Percentiles rank a stretch among this genome's conserved stretches.
These are phyloP conservation scores for Aspergillus luchuensis DNA, from an alignment of 2,329 filamentous ascomycete species.

Conservation along the genomic window DNA sequence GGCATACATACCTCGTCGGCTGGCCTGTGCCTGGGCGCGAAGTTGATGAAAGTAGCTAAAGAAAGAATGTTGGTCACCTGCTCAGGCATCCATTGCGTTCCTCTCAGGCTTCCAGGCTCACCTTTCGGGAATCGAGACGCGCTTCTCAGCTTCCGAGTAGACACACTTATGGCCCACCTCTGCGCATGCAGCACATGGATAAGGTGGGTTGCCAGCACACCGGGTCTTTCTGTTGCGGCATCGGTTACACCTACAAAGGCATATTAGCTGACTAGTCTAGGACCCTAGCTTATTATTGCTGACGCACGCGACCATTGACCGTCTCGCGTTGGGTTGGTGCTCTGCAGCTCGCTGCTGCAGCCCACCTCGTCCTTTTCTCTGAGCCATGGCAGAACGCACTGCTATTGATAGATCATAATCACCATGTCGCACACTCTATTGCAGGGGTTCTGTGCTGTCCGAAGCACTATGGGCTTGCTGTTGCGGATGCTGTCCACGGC, in stretches of 20 bases:
- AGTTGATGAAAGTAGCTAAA: slow-evolving; percentile 37
- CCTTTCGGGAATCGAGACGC: slow-evolving; percentile 41
- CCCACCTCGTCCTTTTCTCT: slow-evolving; percentile 10
- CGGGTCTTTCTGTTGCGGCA: slow-evolving; percentile 41
- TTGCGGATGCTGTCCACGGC: background rate
- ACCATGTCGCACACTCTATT: slow-evolving; percentile 12
- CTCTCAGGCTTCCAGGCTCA: slow-evolving; percentile 14
- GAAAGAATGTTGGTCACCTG: slow-evolving; percentile 5
- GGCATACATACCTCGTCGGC: slow-evolving; percentile 18
- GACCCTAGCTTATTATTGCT: background rate
- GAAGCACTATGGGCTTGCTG: background rate
- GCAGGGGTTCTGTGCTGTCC: too few species aligned
- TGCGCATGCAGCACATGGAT: slow-evolving; percentile 38
- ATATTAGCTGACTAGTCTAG: slow-evolving; percentile 3
- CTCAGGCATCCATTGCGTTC: background rate
- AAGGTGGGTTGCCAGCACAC: slow-evolving; percentile 38
- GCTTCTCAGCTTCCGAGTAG: slow-evolving; percentile 41
- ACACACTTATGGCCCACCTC: slow-evolving; percentile 36
- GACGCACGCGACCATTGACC: slow-evolving; percentile 34
- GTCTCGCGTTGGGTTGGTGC: slow-evolving; percentile 22
- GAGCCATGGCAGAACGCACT: slow-evolving; percentile 14
- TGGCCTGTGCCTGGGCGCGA: slow-evolving; percentile 31
- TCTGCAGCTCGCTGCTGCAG: slow-evolving; percentile 19
- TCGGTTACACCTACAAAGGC: slow-evolving; percentile 35
- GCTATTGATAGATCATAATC: background rate